Evolutionary conservation across 495 filamentous ascomycete species (phyloP), one percentile per base, ranked within the genome.

Genomic region (Corynascus novoguineensis): DNA sequence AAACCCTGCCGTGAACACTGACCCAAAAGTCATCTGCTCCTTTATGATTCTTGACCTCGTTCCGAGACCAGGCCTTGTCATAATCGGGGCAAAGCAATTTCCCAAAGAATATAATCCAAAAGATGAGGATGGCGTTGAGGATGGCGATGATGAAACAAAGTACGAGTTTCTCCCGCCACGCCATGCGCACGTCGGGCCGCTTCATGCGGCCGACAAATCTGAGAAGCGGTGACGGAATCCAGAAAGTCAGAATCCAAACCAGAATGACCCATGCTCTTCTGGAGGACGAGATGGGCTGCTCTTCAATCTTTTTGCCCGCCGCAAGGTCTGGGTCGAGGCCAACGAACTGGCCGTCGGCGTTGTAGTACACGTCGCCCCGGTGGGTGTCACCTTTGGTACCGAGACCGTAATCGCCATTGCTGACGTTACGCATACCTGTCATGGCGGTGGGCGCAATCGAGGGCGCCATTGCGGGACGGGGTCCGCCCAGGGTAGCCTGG

Each of bases 131-230:
- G 14, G 72, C 92, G 68, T 98, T 98, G 60, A 96, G 72, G 29
- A 97, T 61, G 22, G 89, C 66, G 59, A 98, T 97, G 55, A 96
- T 56, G 31, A 86, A 71, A 25, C 89, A 81, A 10, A 98, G 77
- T 5, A 96, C 84, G 37, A 98, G 35, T 72, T 98, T 98, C 64
- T 98, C 93, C 67, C 92, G 78, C 93, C 93, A 98, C 5, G 93
- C 93, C 83, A 97, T 87, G 1, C 93, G 87, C 40, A 98, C 88
- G 72, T 98, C 93, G 1, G 93, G 93, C 40, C 93, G 84, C 73
- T 96, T 96, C 93, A 97, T 98, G 19, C 93, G 86, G 17, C 93
- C 93, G 59, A 97, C 62, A 50, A 80, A 86, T n/a, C 77, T 77
- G 2, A 98, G 80, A 0, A 85, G 50, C 49, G 90, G 90, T 2